phyloP scores from a whole-genome alignment of 2,329 filamentous ascomycete genomes.

The Didymella segeticola region DNA sequence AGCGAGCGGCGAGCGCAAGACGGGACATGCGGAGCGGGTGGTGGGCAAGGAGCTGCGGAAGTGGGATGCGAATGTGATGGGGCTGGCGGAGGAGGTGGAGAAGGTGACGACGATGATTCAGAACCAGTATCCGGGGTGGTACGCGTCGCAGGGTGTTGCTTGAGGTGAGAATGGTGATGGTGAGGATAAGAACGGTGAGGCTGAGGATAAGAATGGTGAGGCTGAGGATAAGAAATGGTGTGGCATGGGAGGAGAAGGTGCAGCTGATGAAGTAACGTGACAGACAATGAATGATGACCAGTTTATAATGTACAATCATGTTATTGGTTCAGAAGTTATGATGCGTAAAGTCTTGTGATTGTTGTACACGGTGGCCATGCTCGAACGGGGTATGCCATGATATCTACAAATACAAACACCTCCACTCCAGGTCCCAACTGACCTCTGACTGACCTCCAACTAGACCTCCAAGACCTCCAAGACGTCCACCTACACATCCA shows the following conservation, averaged over 20 bases:
- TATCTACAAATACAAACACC: constrained; percentile 30
- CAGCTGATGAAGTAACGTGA: no score
- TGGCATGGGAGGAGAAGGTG: no score
- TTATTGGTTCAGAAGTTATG: no score
- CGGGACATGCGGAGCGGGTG: constrained; percentile 64
- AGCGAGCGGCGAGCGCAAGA: constrained; percentile 72
- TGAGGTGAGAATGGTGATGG: constrained; percentile 19
- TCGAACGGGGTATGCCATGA: constrained; percentile 12
- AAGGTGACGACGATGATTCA: constrained; percentile 82
- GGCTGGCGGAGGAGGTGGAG: constrained; percentile 87
- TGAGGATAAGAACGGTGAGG: neutral
- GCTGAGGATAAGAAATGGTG: no score
- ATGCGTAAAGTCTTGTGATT: no score
- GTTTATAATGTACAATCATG: no score
- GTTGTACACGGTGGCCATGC: constrained; percentile 13
- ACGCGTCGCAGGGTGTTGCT: constrained; percentile 52
- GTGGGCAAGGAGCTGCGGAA: constrained; percentile 76
- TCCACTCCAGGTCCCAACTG: neutral
- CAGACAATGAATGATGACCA: neutral
- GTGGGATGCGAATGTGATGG: constrained; percentile 90
- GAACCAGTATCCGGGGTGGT: constrained; percentile 72
- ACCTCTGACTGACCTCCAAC: no score
- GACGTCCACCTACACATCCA: neutral
- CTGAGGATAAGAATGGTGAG: no score
- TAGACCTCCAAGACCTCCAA: neutral